Percentiles rank a stretch among this genome's conserved stretches.
Evolutionary conservation across 2,329 filamentous ascomycete genomes (phyloP).

Genomic region (Talaromyces sp.): DNA sequence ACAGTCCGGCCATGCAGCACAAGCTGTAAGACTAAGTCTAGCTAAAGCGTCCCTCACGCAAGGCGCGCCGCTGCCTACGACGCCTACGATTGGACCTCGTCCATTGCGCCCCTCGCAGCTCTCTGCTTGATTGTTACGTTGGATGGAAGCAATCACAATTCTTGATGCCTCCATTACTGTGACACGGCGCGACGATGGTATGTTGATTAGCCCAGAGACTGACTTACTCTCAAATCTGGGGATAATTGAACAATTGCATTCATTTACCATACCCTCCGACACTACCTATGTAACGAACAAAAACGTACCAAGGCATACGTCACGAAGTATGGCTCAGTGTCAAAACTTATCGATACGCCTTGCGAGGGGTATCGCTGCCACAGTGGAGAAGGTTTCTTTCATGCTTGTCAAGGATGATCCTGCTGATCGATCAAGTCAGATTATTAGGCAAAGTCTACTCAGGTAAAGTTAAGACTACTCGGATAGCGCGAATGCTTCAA

Average conservation of each 20-base stretch:
- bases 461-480: background rate
- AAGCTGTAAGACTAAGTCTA: constrained; percentile 1
- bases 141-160: background rate
- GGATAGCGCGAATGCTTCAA: background rate
- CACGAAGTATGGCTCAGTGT: background rate
- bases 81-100: constrained; percentile 15
- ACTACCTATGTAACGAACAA: background rate
- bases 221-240: background rate
- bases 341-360: background rate
- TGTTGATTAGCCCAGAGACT: background rate
- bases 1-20: constrained; percentile 14
- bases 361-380: background rate
- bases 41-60: constrained; percentile 12
- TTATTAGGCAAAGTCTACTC: background rate
- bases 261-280: background rate
- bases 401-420: constrained; percentile 1
- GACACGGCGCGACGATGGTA: background rate
- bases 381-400: background rate
- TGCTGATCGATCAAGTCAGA: background rate
- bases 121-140: background rate
- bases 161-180: background rate
- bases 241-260: background rate
- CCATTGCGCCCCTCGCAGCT: constrained; percentile 4
- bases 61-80: constrained; percentile 14
- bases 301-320: background rate